phyloP scores from a whole-genome alignment of 2,329 filamentous ascomycete genomes.

The Colletotrichum orbiculare region DNA sequence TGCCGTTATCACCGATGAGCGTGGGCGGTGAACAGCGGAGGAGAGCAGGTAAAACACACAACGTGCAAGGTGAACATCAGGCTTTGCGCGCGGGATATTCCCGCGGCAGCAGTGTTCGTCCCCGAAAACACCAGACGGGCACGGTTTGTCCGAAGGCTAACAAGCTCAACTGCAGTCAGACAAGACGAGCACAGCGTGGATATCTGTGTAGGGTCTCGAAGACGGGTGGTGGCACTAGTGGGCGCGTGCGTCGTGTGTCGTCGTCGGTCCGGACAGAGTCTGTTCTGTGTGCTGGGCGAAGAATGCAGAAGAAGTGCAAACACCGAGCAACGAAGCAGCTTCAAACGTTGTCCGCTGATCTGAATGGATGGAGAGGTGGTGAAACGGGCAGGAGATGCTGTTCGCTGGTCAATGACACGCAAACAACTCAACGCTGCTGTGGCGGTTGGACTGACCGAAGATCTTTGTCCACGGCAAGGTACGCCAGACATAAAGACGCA shows the following conservation, averaged over 20 bases:
- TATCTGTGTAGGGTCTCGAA: constrained; percentile 11
- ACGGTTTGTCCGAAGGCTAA: constrained; percentile 24
- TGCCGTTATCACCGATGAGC: too few species aligned
- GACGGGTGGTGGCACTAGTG: constrained; percentile 20
- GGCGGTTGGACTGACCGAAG: constrained; percentile 2
- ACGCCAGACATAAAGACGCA: too few species aligned
- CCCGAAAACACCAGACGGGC: constrained; percentile 18
- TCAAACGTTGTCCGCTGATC: constrained; percentile 20
- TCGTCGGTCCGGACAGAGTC: constrained; percentile 16
- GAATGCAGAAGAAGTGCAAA: not conserved
- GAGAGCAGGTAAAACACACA: too few species aligned
- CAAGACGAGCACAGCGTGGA: not conserved
- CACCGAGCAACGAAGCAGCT: constrained; percentile 4
- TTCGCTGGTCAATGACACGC: constrained; percentile 31
- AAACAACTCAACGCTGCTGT: constrained; percentile 28
- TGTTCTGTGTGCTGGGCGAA: not conserved
- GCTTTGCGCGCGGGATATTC: too few species aligned
- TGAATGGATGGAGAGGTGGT: constrained; percentile 15
- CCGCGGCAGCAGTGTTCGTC: too few species aligned
- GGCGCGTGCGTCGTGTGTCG: constrained; percentile 30
- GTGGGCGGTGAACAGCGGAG: too few species aligned
- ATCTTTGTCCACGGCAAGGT: too few species aligned
- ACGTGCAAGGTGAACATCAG: too few species aligned
- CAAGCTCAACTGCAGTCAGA: not conserved
- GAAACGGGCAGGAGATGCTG: constrained; percentile 26